phyloP scores from a whole-genome alignment of 2,329 filamentous ascomycete species.

The Zalaria obscura region DNA sequence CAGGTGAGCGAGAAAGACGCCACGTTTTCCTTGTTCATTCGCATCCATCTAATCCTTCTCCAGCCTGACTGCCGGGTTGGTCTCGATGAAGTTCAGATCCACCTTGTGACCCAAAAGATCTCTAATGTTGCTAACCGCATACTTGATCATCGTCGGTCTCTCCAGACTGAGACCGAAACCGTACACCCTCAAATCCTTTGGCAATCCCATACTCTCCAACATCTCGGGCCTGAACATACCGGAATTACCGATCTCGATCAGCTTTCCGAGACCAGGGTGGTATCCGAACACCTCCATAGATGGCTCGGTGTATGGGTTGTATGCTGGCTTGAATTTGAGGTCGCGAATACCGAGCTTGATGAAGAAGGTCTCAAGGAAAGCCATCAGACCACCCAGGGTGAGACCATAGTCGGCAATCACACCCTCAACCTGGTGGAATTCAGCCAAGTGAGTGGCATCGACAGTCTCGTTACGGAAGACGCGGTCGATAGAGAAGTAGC shows the following conservation, averaged over 20 bases:
- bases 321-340: constrained; percentile 92
- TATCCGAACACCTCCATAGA: constrained; percentile 97
- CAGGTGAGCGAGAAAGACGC: too few species aligned
- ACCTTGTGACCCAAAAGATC: constrained; percentile 92
- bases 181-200: constrained; percentile 82
- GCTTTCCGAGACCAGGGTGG: constrained; percentile 76
- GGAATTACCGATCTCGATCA: constrained; percentile 95
- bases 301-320: constrained; percentile 91
- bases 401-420: constrained; percentile 95
- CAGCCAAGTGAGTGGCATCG: constrained; percentile 88
- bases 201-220: constrained; percentile 87
- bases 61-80: constrained; percentile 78
- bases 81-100: constrained; percentile 82
- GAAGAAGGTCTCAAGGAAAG: constrained; percentile 93
- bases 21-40: too few species aligned
- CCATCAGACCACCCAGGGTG: constrained; percentile 83
- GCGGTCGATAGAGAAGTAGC: constrained; percentile 96
- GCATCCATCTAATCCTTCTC: constrained; percentile 51
- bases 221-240: constrained; percentile 99
- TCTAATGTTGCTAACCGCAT: constrained; percentile 63
- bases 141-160: constrained; percentile 97
- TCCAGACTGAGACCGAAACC: constrained; percentile 88
- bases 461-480: constrained; percentile 98
- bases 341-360: constrained; percentile 80
- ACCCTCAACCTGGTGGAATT: constrained; percentile 98